Conservation (phyloP, 495 filamentous ascomycete species). For the Monascus purpureus region DNA sequence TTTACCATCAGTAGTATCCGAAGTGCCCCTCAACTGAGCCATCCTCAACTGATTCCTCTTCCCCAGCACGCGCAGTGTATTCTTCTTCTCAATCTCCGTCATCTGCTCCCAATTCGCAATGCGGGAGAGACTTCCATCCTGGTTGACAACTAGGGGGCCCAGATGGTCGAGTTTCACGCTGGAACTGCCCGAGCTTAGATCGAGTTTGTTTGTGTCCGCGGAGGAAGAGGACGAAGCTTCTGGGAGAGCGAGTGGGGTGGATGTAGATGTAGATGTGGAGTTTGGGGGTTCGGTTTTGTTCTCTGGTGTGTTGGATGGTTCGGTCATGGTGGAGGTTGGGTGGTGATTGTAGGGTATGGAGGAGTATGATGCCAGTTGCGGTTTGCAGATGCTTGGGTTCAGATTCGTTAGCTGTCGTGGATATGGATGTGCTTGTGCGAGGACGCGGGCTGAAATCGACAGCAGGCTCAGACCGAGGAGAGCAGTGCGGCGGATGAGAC, state of each 20-base stretch:
- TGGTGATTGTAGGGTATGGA: too few species aligned
- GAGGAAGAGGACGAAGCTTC: conserved; percentile 8
- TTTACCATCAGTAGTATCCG: background rate
- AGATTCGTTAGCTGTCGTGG: too few species aligned
- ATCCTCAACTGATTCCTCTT: conserved; percentile 49
- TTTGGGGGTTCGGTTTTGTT: conserved; percentile 2
- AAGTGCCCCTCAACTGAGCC: conserved; percentile 27
- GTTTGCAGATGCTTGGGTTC: too few species aligned
- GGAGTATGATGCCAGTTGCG: too few species aligned
- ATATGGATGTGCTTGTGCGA: too few species aligned
- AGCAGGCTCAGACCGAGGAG: too few species aligned
- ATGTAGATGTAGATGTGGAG: background rate
- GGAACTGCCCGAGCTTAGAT: conserved; percentile 32
- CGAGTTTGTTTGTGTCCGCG: conserved; percentile 16
- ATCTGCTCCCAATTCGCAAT: conserved; percentile 57
- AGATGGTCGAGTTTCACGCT: conserved; percentile 42
- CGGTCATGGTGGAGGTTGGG: too few species aligned
- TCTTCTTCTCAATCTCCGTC: conserved; percentile 45
- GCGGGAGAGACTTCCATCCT: conserved; percentile 48
- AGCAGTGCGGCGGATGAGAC: too few species aligned
- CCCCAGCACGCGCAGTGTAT: conserved; percentile 46
- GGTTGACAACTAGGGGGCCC: conserved; percentile 54
- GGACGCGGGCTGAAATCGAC: too few species aligned
- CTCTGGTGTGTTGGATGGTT: conserved; percentile 2
- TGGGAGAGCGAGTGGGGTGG: conserved; percentile 16